Percentiles rank a stretch among this genome's conserved stretches.
Conservation (phyloP, 768 basidiomycete genomes). For the Lepiota subincarnata region DNA sequence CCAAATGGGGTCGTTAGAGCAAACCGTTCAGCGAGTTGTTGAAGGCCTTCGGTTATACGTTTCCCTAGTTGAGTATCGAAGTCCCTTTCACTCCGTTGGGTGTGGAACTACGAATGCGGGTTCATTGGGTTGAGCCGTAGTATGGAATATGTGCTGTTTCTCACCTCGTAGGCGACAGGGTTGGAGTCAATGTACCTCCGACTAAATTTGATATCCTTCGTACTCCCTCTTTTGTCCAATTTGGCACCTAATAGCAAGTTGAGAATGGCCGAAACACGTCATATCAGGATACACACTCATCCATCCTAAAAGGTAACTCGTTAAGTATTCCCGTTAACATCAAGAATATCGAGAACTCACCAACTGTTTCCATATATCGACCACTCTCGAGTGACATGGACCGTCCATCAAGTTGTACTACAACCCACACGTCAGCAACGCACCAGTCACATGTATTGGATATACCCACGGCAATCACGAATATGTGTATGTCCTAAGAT, state of each 20-base stretch:
- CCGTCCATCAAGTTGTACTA: conserved; percentile 66
- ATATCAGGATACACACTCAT: conserved; percentile 43
- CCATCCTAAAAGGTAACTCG: conserved; percentile 40
- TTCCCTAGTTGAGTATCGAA: conserved; percentile 62
- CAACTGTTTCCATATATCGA: conserved; percentile 90
- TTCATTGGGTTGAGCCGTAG: not conserved
- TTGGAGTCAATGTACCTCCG: conserved; percentile 81
- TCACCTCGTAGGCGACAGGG: conserved; percentile 69
- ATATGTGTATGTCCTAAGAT: conserved; percentile 65
- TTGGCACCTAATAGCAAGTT: conserved; percentile 37
- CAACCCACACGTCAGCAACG: not conserved
- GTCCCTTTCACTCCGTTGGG: conserved; percentile 38
- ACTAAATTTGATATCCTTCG: conserved; percentile 54
- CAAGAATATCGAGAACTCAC: conserved; percentile 30
- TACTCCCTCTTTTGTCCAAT: conserved; percentile 35
- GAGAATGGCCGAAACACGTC: not conserved
- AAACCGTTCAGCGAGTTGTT: conserved; percentile 49
- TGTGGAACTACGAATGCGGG: conserved; percentile 53
- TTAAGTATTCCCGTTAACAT: not conserved
- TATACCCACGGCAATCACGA: conserved; percentile 64
- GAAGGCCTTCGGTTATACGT: conserved; percentile 51
- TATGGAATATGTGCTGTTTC: not conserved
- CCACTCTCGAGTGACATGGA: conserved; percentile 81
- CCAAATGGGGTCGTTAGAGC: conserved; percentile 65
- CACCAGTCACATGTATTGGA: not conserved